Percentiles rank a stretch among this genome's conserved stretches.
phyloP scores from a whole-genome alignment of 306 rosid species.

The Ormosia emarginata region DNA sequence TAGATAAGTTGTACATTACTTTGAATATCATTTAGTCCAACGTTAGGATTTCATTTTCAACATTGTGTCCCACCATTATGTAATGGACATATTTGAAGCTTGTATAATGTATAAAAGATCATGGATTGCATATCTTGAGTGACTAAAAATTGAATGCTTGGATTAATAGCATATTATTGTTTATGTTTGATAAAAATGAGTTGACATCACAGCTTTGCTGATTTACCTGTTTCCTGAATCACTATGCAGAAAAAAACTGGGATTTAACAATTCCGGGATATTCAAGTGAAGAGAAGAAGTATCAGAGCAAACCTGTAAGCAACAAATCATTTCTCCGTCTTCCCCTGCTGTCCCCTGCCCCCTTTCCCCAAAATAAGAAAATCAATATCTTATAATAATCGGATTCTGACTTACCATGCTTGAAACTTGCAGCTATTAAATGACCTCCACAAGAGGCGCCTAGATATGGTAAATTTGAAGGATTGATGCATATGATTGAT shows the following conservation, averaged over 20 bases:
- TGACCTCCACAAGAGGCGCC: constrained; percentile 80
- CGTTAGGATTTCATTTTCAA: neutral
- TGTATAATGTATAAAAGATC: neutral
- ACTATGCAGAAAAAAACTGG: constrained; percentile 85
- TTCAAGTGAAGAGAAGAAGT: constrained; percentile 80
- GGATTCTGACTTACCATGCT: constrained; percentile 23
- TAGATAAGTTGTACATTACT: neutral
- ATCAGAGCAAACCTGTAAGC: constrained; percentile 68
- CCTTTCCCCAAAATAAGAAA: neutral
- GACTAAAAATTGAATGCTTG: neutral
- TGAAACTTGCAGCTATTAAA: constrained; percentile 55
- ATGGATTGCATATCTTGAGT: constrained; percentile 12
- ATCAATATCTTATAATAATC: neutral
- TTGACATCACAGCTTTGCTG: neutral
- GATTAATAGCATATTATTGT: neutral
- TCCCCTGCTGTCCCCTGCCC: neutral
- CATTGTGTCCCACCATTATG: neutral
- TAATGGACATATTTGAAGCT: neutral
- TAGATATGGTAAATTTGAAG: constrained; percentile 63
- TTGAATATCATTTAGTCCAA: neutral
- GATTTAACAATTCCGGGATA: constrained; percentile 80
- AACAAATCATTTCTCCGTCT: neutral
- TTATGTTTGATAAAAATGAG: neutral
- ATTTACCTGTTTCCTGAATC: constrained; percentile 22
- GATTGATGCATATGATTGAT: constrained; percentile 19